Evolutionary conservation across 768 basidiomycete genomes (phyloP).

Genomic region (Sarcomyxa edulis): DNA sequence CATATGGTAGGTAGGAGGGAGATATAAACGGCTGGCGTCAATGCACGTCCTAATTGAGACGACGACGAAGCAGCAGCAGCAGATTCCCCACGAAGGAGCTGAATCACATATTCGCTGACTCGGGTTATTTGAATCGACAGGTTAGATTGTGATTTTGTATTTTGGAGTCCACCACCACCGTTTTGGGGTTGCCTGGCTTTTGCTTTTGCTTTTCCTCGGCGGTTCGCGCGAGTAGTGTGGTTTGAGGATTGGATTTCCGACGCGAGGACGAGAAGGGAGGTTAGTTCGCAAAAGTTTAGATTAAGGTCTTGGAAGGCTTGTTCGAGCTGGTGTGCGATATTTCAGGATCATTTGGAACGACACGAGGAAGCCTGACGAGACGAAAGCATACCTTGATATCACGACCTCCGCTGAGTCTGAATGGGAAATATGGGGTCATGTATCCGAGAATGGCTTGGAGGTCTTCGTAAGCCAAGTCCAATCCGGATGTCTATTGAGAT

Average conservation of each 20-base stretch:
- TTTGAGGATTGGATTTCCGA: constrained; percentile 14
- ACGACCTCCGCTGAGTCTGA: constrained; percentile 38
- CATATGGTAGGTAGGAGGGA: constrained; percentile 75
- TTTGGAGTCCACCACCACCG: constrained; percentile 5
- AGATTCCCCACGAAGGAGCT: constrained; percentile 50
- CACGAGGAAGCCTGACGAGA: too few relatives aligned
- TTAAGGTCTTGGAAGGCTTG: constrained; percentile 67
- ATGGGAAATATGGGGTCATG: constrained; percentile 85
- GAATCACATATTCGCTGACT: constrained; percentile 57
- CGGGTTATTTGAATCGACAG: constrained; percentile 37
- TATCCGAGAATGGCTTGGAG: constrained; percentile 60
- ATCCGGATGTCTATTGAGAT: too few relatives aligned
- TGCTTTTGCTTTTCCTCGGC: constrained; percentile 16
- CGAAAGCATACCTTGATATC: constrained; percentile 56
- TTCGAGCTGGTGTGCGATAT: constrained; percentile 56
- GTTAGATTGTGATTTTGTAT: constrained; percentile 8
- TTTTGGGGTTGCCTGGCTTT: constrained; percentile 12
- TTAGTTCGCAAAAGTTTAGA: constrained; percentile 73
- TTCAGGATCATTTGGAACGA: too few relatives aligned
- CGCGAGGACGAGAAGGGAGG: constrained; percentile 53
- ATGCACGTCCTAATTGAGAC: constrained; percentile 39
- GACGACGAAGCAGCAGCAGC: constrained; percentile 27
- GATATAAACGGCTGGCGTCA: constrained; percentile 54
- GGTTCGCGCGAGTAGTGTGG: constrained; percentile 13
- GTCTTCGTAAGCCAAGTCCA: constrained; percentile 32